phyloP scores from a whole-genome alignment of 371 early-diverging fungal species.

The Mortierella sp. region DNA sequence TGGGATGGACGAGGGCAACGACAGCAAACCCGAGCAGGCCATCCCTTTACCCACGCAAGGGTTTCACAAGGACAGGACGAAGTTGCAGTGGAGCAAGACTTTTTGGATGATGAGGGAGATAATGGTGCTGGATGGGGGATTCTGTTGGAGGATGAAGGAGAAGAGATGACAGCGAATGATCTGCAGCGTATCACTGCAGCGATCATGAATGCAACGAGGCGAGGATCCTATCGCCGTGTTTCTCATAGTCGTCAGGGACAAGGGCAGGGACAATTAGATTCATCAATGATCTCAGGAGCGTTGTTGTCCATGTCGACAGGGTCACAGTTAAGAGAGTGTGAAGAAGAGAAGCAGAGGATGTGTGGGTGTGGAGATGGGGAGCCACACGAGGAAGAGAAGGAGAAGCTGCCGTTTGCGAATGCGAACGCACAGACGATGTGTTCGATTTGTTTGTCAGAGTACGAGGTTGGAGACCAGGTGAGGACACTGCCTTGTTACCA shows the following conservation, averaged over 20 bases:
- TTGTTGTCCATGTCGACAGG: background rate
- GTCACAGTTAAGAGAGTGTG: background rate
- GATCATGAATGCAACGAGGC: constrained; percentile 18
- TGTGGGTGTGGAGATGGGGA: background rate
- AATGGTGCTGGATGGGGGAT: background rate
- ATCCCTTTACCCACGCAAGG: background rate
- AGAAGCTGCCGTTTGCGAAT: constrained; percentile 43
- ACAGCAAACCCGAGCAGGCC: constrained; percentile 3
- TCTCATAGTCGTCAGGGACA: background rate
- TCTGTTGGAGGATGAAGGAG: background rate
- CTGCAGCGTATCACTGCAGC: constrained; percentile 26
- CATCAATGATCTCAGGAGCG: background rate
- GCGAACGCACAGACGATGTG: constrained; percentile 53
- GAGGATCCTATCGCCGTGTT: constrained; percentile 23
- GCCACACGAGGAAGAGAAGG: constrained; percentile 1
- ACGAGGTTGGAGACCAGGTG: constrained; percentile 73
- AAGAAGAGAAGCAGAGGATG: background rate
- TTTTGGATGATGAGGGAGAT: background rate
- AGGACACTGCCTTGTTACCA: constrained; percentile 81
- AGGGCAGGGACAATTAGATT: background rate
- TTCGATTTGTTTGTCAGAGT: constrained; percentile 77
- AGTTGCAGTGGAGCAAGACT: background rate
- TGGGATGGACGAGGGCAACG: constrained; percentile 20
- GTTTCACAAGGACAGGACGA: no score
- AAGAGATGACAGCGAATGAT: constrained; percentile 3